Conservation (phyloP, 805 yeast species). For the Schwanniomyces occidentalis region DNA sequence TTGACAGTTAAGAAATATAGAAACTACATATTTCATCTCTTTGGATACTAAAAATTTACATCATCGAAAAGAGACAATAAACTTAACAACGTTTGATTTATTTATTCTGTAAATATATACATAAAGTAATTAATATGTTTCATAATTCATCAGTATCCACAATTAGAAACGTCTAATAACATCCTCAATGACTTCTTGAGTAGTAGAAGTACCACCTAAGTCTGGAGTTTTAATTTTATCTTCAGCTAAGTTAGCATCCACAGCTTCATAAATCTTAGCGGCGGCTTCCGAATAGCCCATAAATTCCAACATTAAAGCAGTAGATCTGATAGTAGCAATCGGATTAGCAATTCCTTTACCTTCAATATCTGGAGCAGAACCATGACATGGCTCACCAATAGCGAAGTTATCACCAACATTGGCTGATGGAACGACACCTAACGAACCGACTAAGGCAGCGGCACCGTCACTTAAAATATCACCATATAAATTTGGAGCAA, state of each 20-base stretch:
- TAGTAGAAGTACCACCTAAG: conserved; percentile 85
- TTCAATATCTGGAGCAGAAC: conserved; percentile 98
- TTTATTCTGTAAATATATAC: too few species aligned
- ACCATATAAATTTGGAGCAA: conserved; percentile 98
- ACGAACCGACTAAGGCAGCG: conserved; percentile 95
- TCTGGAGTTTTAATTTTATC: conserved; percentile 87
- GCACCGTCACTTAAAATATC: conserved; percentile 97
- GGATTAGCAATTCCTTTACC: conserved; percentile 95
- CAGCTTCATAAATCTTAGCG: conserved; percentile 88
- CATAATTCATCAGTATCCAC: too few species aligned
- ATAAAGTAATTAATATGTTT: too few species aligned
- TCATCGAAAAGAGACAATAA: background rate
- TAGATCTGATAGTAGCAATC: conserved; percentile 95
- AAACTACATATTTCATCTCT: background rate
- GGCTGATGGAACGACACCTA: conserved; percentile 97
- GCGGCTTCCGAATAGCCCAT: conserved; percentile 91
- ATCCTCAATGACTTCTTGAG: conserved; percentile 86
- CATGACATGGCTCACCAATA: conserved; percentile 99
- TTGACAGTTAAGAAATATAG: too few species aligned
- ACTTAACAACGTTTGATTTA: too few species aligned
- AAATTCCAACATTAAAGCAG: conserved; percentile 96
- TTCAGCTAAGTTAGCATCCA: conserved; percentile 86
- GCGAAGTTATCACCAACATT: conserved; percentile 96
- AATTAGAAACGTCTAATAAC: conserved; percentile 51
- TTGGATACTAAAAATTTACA: background rate